Evolutionary conservation across 164 flowering plant genomes (phyloP).

Genomic region (Vitis labrusca): DNA sequence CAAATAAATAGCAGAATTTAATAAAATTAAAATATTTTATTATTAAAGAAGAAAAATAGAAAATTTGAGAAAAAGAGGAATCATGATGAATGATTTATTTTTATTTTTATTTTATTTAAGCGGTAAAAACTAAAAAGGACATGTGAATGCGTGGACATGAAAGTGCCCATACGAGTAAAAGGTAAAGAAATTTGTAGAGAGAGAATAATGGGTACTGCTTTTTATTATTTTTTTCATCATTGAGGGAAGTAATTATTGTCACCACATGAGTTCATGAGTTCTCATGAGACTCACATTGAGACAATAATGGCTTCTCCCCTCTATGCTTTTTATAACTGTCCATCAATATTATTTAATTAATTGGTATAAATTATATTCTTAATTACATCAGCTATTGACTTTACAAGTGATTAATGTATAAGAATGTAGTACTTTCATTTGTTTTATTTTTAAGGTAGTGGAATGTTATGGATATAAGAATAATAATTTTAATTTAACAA

Average conservation of each 20-base stretch:
- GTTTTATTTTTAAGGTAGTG: no score
- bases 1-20: no score
- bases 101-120: slow-evolving; percentile 4
- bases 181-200: not conserved
- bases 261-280: slow-evolving; percentile 33
- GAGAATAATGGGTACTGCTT: not conserved
- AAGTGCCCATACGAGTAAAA: slow-evolving; percentile 9
- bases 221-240: slow-evolving; percentile 18
- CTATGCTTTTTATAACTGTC: not conserved
- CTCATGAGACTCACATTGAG: slow-evolving; percentile 29
- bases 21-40: no score
- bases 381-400: no score
- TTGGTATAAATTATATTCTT: no score
- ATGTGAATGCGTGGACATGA: slow-evolving; percentile 20
- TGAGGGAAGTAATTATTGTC: slow-evolving; percentile 31
- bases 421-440: no score
- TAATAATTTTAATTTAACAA: not conserved
- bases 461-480: no score
- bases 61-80: not conserved
- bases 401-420: no score
- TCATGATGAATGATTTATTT: slow-evolving; percentile 6
- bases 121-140: slow-evolving; percentile 22
- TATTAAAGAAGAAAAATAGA: not conserved
- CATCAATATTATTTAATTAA: no score
- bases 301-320: slow-evolving; percentile 27